A percentile compares a stretch with the other conserved stretches of the same genome.
phyloP scores from a whole-genome alignment of 2,329 filamentous ascomycete species.

The Chaetothyriales sp. region DNA sequence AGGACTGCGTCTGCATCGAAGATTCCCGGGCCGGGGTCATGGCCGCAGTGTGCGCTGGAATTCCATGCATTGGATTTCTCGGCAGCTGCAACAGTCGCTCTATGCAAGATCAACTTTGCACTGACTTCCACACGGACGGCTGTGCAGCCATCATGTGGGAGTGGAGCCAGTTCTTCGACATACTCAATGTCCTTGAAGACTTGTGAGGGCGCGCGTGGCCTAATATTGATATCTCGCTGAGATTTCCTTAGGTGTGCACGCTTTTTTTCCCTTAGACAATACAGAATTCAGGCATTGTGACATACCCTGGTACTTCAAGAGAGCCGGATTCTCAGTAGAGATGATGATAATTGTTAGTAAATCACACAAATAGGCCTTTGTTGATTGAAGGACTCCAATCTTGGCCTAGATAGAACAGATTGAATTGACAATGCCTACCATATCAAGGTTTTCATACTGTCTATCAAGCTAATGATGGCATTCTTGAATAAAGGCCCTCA shows the following conservation, averaged over 20 bases:
- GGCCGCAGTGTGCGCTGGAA: conserved; percentile 62
- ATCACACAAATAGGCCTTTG: not conserved
- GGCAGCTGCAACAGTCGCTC: conserved; percentile 54
- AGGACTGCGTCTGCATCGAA: conserved; percentile 68
- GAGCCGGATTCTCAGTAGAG: too few species aligned
- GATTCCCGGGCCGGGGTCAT: conserved; percentile 77
- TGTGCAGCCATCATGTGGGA: conserved; percentile 46
- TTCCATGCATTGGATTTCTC: conserved; percentile 72
- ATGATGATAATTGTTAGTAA: not conserved
- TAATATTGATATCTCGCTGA: not conserved
- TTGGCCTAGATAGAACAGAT: not conserved
- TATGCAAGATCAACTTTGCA: conserved; percentile 52
- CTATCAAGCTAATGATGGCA: not conserved
- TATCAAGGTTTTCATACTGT: not conserved
- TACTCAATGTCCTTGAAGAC: conserved; percentile 16
- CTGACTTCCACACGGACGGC: conserved; percentile 54
- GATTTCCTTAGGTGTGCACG: not conserved
- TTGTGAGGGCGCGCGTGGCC: not conserved
- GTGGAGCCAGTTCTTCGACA: conserved; percentile 34
- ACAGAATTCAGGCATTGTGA: not conserved
- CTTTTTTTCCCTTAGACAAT: too few species aligned
- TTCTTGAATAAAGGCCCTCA: too few species aligned
- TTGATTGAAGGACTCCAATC: not conserved
- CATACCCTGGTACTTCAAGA: not conserved
- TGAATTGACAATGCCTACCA: not conserved